These are phyloP conservation scores for Epithemia pelagica DNA, from an alignment of 108 stramenopile species.

Conservation along the genomic window DNA sequence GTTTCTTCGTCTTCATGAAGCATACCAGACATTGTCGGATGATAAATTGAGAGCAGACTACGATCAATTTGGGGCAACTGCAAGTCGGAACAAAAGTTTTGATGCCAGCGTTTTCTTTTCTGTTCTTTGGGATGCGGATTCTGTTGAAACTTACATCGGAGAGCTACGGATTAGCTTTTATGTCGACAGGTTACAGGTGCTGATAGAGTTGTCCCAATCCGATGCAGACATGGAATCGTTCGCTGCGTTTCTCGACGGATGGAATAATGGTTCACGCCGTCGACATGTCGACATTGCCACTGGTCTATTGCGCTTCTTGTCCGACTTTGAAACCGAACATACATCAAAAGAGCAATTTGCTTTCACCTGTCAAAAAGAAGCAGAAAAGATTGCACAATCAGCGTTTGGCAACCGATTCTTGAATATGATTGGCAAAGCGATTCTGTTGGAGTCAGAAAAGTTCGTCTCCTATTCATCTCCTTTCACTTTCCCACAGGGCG, in stretches of 20 bases:
- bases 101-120: slow-evolving; percentile 32
- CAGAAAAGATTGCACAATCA: not conserved
- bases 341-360: not conserved
- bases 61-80: slow-evolving; percentile 24
- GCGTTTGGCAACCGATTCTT: not conserved
- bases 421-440: not conserved
- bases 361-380: not conserved
- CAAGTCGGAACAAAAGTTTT: slow-evolving; percentile 11
- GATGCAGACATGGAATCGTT: not conserved
- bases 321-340: not conserved
- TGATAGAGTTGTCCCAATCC: not conserved
- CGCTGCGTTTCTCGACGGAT: not conserved
- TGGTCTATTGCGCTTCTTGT: not conserved
- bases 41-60: slow-evolving; percentile 21
- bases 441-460: not conserved
- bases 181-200: not conserved
- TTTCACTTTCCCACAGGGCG: not conserved
- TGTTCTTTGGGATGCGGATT: slow-evolving; percentile 28
- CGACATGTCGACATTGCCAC: not conserved
- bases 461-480: not conserved
- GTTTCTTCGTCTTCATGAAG: slow-evolving; percentile 36
- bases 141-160: slow-evolving; percentile 36
- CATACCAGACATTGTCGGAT: slow-evolving; percentile 39
- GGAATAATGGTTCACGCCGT: not conserved
- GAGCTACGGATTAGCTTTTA: slow-evolving; percentile 17